Percentiles rank a stretch among this genome's conserved stretches.
These are phyloP conservation scores for Alternaria tenuissima DNA, from an alignment of 2,329 filamentous ascomycete genomes.

Conservation along the genomic window DNA sequence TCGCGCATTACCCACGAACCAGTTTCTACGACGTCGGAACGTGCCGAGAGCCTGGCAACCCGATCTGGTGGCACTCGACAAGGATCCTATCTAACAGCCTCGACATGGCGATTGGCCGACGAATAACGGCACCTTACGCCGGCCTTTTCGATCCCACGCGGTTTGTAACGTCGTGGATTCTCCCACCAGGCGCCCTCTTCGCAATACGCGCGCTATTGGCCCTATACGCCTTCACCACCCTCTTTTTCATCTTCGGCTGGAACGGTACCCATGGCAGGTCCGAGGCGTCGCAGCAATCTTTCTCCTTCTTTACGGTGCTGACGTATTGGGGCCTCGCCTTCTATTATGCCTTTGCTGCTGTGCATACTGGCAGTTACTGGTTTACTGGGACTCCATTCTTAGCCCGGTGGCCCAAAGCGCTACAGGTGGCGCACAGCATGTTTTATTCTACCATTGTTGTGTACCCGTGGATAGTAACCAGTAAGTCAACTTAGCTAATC, in stretches of 20 bases:
- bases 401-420: slow-evolving; percentile 46
- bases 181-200: slow-evolving; percentile 72
- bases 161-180: slow-evolving; percentile 82
- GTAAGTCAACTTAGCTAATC: slow-evolving; percentile 37
- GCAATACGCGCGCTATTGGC: slow-evolving; percentile 60
- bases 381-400: slow-evolving; percentile 49
- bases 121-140: slow-evolving; percentile 36
- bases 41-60: slow-evolving; percentile 6
- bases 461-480: slow-evolving; percentile 56
- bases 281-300: slow-evolving; percentile 59
- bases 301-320: slow-evolving; percentile 84
- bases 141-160: slow-evolving; percentile 58
- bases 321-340: slow-evolving; percentile 85
- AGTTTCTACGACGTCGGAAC: slow-evolving; percentile 2
- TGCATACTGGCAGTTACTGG: slow-evolving; percentile 74
- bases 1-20: background rate
- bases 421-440: slow-evolving; percentile 52
- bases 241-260: slow-evolving; percentile 75
- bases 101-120: slow-evolving; percentile 39
- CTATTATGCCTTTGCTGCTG: slow-evolving; percentile 73
- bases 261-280: slow-evolving; percentile 64
- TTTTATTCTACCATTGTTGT: slow-evolving; percentile 55
- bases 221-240: slow-evolving; percentile 74
- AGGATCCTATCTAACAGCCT: slow-evolving; percentile 12
- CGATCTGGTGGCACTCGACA: background rate